Conservation (phyloP, 2,329 filamentous ascomycete species). For the Talaromyces albobiverticillius region DNA sequence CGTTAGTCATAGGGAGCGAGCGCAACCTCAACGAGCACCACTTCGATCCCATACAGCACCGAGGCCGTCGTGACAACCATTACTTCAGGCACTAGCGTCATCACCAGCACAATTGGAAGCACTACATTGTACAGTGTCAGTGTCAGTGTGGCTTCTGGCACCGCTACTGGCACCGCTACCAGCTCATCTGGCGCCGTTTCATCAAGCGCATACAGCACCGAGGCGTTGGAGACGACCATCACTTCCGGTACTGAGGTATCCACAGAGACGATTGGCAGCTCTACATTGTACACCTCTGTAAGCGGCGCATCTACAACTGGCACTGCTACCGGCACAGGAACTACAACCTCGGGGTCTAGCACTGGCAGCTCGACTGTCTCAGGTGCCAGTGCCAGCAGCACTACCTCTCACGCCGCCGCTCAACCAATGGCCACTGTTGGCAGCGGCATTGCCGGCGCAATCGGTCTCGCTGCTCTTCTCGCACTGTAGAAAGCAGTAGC, state of each 20-base stretch:
- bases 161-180: conserved; percentile 18
- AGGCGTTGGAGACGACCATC: conserved; percentile 14
- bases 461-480: conserved; percentile 43
- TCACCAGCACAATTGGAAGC: conserved; percentile 23
- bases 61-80: conserved; percentile 14
- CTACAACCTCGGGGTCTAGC: conserved; percentile 18
- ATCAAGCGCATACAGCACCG: conserved; percentile 19
- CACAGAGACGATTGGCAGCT: conserved; percentile 23
- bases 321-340: conserved; percentile 1
- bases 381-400: conserved; percentile 17
- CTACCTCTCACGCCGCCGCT: conserved; percentile 23
- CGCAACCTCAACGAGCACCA: conserved; percentile 18
- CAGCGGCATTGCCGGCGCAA: conserved; percentile 34
- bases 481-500: conserved; percentile 32
- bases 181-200: conserved; percentile 19
- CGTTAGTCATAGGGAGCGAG: conserved; percentile 15
- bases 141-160: conserved; percentile 12
- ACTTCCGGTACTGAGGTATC: conserved; percentile 13
- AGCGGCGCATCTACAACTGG: conserved; percentile 10
- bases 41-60: conserved; percentile 18
- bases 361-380: conserved; percentile 19
- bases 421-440: conserved; percentile 29
- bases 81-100: conserved; percentile 15
- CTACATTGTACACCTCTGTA: conserved; percentile 20
- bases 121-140: conserved; percentile 19